Conservation (phyloP, 768 basidiomycete species). For the Holtermanniella nyarrowii region DNA sequence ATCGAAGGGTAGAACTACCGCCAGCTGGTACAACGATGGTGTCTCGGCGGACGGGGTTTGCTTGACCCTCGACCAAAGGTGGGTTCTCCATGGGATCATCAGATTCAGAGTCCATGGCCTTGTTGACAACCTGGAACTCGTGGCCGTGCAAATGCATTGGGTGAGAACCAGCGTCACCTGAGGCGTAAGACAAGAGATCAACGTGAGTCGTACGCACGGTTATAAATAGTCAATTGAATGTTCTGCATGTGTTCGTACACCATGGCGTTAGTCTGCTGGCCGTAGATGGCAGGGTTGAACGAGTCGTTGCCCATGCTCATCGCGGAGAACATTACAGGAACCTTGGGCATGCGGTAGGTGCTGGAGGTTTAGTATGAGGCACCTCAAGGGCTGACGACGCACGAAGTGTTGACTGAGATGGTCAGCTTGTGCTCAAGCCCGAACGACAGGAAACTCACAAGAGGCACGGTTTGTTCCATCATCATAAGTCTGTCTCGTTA, state of each 20-base stretch:
- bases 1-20: conserved; percentile 60
- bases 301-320: conserved; percentile 58
- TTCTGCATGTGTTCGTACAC: conserved; percentile 65
- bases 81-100: conserved; percentile 70
- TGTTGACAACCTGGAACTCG: conserved; percentile 68
- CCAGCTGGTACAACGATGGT: conserved; percentile 66
- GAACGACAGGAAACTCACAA: conserved; percentile 26
- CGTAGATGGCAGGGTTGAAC: conserved; percentile 60
- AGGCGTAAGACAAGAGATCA: neutral
- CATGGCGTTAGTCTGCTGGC: conserved; percentile 55
- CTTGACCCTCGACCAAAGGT: conserved; percentile 61
- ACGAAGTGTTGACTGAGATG: conserved; percentile 24
- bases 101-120: conserved; percentile 56
- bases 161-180: conserved; percentile 31
- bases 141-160: conserved; percentile 84
- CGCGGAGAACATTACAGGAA: conserved; percentile 66
- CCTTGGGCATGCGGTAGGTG: conserved; percentile 45
- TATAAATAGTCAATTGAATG: conserved; percentile 56
- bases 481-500: conserved; percentile 48
- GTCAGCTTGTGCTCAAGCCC: neutral
- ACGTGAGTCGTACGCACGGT: conserved; percentile 17
- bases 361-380: conserved; percentile 41
- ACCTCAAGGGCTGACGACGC: conserved; percentile 51
- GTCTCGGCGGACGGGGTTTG: conserved; percentile 87
- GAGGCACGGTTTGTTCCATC: conserved; percentile 39